phyloP scores from a whole-genome alignment of 192 early-diverging fungal genomes.

The Umbelopsis isabellina region DNA sequence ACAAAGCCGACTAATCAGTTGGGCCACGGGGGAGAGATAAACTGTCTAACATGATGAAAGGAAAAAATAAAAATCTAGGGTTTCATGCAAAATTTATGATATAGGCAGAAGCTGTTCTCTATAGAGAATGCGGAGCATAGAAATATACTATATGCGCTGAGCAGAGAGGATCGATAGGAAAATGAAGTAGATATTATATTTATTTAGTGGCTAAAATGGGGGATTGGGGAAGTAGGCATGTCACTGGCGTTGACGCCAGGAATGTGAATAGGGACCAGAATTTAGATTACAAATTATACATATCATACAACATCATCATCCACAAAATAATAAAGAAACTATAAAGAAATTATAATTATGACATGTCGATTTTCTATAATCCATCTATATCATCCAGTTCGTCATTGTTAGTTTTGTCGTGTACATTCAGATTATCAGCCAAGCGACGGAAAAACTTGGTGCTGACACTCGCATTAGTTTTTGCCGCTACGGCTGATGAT shows the following conservation, averaged over 20 bases:
- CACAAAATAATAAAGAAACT: background rate
- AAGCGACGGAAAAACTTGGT: conserved; percentile 41
- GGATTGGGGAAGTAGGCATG: background rate
- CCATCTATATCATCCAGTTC: conserved; percentile 17
- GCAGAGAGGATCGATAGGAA: too few species aligned
- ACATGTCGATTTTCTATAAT: background rate
- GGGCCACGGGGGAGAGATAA: background rate
- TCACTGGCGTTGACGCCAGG: background rate
- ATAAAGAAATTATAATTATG: background rate
- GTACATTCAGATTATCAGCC: conserved; percentile 32
- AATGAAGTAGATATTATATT: too few species aligned
- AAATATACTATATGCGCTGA: too few species aligned
- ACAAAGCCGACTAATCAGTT: conserved; percentile 9
- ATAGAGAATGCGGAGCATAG: too few species aligned
- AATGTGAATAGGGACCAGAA: conserved; percentile 7
- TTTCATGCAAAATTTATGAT: too few species aligned
- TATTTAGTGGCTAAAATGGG: too few species aligned
- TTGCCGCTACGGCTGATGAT: background rate
- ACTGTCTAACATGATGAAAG: background rate
- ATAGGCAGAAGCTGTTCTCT: too few species aligned
- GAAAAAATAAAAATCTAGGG: too few species aligned
- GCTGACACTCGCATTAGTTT: conserved; percentile 34
- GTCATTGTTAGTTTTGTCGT: conserved; percentile 28
- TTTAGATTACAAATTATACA: conserved; percentile 1
- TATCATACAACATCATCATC: conserved; percentile 10